Evolutionary conservation across 805 yeast species (phyloP), one percentile per base, ranked within the genome.

Genomic region (Pichia sporocuriosa): DNA sequence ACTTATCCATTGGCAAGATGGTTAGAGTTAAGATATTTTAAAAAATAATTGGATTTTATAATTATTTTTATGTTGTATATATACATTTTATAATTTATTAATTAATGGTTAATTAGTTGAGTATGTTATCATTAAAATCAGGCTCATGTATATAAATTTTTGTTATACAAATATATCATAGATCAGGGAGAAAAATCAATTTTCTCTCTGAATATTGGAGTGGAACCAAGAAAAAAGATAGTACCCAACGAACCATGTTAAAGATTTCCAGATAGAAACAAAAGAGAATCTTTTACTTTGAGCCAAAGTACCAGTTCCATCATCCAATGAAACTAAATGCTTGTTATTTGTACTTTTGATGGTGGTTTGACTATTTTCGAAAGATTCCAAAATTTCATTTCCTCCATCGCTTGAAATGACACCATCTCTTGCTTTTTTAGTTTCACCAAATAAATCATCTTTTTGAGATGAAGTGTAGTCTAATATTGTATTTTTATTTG

Each of bases 1-100:
- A 64, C 69, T 0, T 87, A 81, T 57, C 88, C 95, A 6, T 54
- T 66, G 0, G 58, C 75, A n/a, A 67, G 96, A 48, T 81, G 75
- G 54, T 50, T 67, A 32, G 96, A 87, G 57, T 59, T 84, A 49
- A 73, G 69, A 53, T 64, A 59, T 42, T 80, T 68, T 54, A 78
- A 79, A 4, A 59, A 50, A 45, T 58, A 42, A n/a, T n/a, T n/a
- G n/a, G n/a, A n/a, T n/a, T n/a, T n/a, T n/a, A n/a, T n/a, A n/a
- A 19, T 12, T 12, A 23, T 24, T 8, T 20, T 23, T 19, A 9
- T 19, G 19, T 34, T 23, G 6, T 25, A n/a, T n/a, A n/a, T n/a
- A n/a, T n/a, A n/a, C n/a, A n/a, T n/a, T 16, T 19, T 16, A 6
- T 24, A 31, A 4, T 12, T 24, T 7, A 16, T 26, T n/a, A 17